Evolutionary conservation across 495 filamentous ascomycete genomes (phyloP).

Genomic region (Talaromyces trachyspermus): DNA sequence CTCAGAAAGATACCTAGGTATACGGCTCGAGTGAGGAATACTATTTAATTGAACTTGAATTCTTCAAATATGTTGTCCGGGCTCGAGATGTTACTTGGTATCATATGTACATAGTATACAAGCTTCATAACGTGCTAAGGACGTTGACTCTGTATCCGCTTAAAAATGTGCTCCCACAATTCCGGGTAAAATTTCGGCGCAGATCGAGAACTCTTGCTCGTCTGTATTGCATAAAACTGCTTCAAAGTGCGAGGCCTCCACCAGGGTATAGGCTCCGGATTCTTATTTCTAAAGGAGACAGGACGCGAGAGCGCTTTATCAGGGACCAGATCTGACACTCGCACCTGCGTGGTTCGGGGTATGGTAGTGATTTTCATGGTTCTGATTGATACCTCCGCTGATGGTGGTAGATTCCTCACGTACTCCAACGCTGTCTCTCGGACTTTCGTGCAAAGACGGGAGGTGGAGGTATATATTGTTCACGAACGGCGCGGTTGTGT

Average conservation of each 20-base stretch:
- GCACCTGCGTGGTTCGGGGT: constrained; percentile 31
- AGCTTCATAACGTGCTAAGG: background rate
- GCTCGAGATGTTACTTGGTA: no score
- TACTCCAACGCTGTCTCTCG: constrained; percentile 60
- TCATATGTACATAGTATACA: background rate
- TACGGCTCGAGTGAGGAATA: no score
- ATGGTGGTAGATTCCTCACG: constrained; percentile 51
- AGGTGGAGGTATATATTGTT: constrained; percentile 63
- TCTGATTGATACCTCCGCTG: constrained; percentile 57
- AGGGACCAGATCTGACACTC: constrained; percentile 30
- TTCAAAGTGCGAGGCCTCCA: constrained; percentile 21
- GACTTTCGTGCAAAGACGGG: constrained; percentile 64
- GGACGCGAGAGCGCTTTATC: constrained; percentile 26
- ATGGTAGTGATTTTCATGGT: constrained; percentile 57
- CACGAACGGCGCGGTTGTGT: constrained; percentile 61
- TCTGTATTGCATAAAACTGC: constrained; percentile 28
- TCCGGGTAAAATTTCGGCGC: constrained; percentile 36
- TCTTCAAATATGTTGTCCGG: no score
- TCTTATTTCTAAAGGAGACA: constrained; percentile 32
- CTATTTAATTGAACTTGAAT: no score
- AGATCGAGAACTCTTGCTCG: constrained; percentile 27
- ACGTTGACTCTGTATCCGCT: constrained; percentile 25
- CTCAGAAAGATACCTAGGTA: no score
- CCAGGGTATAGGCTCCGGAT: constrained; percentile 26
- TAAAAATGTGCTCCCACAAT: constrained; percentile 33